Base-by-base conservation (phyloP, 2,329 filamentous ascomycete genomes). In the Fusarium scirpi region DNA sequence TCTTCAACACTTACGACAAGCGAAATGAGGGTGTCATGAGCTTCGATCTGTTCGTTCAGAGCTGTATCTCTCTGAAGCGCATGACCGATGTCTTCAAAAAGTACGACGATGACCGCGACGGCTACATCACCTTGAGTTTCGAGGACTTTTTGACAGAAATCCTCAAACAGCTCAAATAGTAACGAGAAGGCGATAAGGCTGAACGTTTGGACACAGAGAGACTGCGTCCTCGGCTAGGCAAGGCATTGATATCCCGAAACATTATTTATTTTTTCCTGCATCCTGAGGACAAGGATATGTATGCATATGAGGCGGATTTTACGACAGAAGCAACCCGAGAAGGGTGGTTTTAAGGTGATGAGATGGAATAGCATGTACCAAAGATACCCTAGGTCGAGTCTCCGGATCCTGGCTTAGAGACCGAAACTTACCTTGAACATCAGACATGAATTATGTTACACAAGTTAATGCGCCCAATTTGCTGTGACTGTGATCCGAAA, bases 1-100 rank as follows among this genome's bases (percentile, higher is more conserved):
- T 99, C 54, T 99, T 98, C 82, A 86, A 88, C 73, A 96, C 93
- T 1, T 98, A 97, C 82, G 95, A 98, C 80, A 94, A 92, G 85
- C 86, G 88, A 68, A 82, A 83, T 71, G 86, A 89, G 77, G 90
- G 91, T 40, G 86, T 87, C 74, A 93, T 94, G 88, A 93, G 91
- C 82, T 99, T 99, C 77, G 96, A 99, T 82, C 82, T 99, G 54
- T 99, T 99, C 77, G 96, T 99, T 66, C 96, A 99, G 85, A 94
- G 94, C 55, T 98, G 96, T 81, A 98, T 99, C 78, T 94, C 90
- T 75, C 85, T 99, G 76, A 98, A 98, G 87, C 89, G 96, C 74
- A 98, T 99, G 95, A 99, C 96, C 65, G 96, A 99, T 80, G 94
- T 97, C 29, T 99, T 99, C 80, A 99, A 99, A 86, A 95, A 94